Conservation (phyloP, 805 yeast genomes). For the Metahyphopichia silvanorum region DNA sequence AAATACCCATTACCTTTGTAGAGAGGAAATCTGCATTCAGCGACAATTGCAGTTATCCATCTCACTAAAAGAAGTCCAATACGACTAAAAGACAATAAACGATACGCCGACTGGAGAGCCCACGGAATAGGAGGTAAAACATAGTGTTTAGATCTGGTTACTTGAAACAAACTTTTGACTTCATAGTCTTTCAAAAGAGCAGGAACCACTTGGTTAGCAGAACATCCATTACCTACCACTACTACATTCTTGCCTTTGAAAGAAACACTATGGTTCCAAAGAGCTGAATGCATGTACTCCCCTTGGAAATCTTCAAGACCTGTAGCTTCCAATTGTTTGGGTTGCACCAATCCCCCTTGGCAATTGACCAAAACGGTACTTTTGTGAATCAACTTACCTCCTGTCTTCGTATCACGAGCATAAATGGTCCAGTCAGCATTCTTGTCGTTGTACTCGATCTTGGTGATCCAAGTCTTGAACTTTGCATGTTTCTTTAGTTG, state of each 20-base stretch:
- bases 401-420: constrained; percentile 23
- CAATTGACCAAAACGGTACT: constrained; percentile 22
- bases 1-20: constrained; percentile 26
- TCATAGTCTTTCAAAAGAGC: constrained; percentile 25
- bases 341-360: constrained; percentile 37
- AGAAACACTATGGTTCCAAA: constrained; percentile 32
- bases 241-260: constrained; percentile 33
- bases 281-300: constrained; percentile 37
- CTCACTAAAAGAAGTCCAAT: constrained; percentile 27
- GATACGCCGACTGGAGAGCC: constrained; percentile 16
- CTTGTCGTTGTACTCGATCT: constrained; percentile 19
- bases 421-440: constrained; percentile 25
- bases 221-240: constrained; percentile 42
- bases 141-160: constrained; percentile 34
- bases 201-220: constrained; percentile 40
- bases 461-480: constrained; percentile 19
- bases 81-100: constrained; percentile 19
- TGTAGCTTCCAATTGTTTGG: constrained; percentile 23
- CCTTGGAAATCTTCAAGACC: constrained; percentile 37
- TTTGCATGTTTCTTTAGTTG: constrained; percentile 17
- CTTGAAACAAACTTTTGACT: constrained; percentile 26
- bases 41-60: constrained; percentile 21
- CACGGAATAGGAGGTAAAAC: constrained; percentile 37
- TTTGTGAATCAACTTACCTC: constrained; percentile 29
- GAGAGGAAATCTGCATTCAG: constrained; percentile 35